Base-by-base conservation (phyloP, 371 early-diverging fungal genomes). In the Apophysomyces elegans region DNA sequence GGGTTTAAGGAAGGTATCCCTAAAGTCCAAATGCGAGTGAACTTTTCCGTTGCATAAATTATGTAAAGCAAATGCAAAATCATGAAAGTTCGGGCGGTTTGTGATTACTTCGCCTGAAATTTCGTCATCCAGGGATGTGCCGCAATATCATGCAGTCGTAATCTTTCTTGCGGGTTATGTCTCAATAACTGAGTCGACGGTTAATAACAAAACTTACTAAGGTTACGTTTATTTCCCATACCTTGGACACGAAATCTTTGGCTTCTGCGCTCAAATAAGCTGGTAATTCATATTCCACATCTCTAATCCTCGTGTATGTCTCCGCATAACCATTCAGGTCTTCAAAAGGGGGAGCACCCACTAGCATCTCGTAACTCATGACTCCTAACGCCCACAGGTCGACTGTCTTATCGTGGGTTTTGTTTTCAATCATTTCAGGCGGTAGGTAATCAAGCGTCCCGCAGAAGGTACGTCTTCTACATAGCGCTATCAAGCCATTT, bases 361-460 rank as follows among this genome's bases (percentile, higher is more conserved):
- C 93, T 13, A 98, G 71, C 64, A 99, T 91, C 81, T 99, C 99
- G 78, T 95, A 99, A 62, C 88, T 86, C 18, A 99, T 84, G 12
- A 99, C 91, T 4, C 99, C 99, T 32, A 99, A 71, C 18, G 96
- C 90, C 99, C 99, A 99, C 41, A 93, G 74, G 67, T 96, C 96
- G 5, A 87, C 91, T 64, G 88, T 93, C 26, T 90, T 85, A 59
- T 86, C 88, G 78, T 96, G 96, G 1, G 79, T 79, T 61, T 81
- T 73, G 14, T 86, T 89, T 71, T 89, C 86, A 56, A 95, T 88
- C 70, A 97, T 93, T 76, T 98, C 99, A 1, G 99, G 99, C 14
- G 99, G 95, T 88, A 97, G 76, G 74, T 99, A 99, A 78, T 99
- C 99, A 66, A 97, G 73, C 2, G 99, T 99, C 5, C 99, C 99